phyloP scores from a whole-genome alignment of 1,284 basidiomycete species.

The Fistulinella cinereoalba region DNA sequence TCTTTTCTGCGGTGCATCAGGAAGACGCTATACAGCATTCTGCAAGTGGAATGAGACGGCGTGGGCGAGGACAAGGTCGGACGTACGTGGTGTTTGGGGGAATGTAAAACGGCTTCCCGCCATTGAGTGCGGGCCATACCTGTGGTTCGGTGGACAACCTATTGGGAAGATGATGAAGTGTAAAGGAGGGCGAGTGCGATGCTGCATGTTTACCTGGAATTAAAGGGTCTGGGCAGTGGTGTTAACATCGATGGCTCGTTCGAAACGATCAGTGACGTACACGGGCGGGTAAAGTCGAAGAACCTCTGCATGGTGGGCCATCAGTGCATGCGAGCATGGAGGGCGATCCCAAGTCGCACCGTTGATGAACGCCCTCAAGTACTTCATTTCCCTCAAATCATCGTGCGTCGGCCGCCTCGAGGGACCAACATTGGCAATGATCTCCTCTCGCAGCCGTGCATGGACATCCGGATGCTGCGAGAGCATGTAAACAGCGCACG shows the following conservation, averaged over 20 bases:
- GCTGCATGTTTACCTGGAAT: slow-evolving; percentile 25
- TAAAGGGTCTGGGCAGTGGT: slow-evolving; percentile 32
- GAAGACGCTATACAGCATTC: no score
- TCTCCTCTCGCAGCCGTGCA: slow-evolving; percentile 51
- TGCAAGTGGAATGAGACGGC: no score
- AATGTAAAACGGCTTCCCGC: slow-evolving; percentile 28
- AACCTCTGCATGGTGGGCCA: slow-evolving; percentile 41
- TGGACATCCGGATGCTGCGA: slow-evolving; percentile 49
- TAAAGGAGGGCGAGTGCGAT: neutral
- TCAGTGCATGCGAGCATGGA: neutral
- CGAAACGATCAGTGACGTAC: slow-evolving; percentile 33
- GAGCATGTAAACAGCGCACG: slow-evolving; percentile 54
- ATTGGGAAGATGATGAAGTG: slow-evolving; percentile 12
- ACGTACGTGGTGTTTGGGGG: slow-evolving; percentile 46
- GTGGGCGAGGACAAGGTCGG: no score
- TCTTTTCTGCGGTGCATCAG: no score
- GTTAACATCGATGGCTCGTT: slow-evolving; percentile 2
- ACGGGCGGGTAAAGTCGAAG: slow-evolving; percentile 61
- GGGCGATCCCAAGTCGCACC: slow-evolving; percentile 34
- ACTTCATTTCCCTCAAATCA: slow-evolving; percentile 57
- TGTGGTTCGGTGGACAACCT: slow-evolving; percentile 44
- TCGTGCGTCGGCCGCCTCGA: slow-evolving; percentile 47
- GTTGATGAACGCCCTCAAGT: slow-evolving; percentile 57
- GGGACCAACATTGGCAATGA: slow-evolving; percentile 46
- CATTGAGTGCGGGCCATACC: slow-evolving; percentile 40